A percentile compares a stretch with the other conserved stretches of the same genome.
These are phyloP conservation scores for Wickerhamiella australiensis DNA, from an alignment of 805 yeast species.

Conservation along the genomic window DNA sequence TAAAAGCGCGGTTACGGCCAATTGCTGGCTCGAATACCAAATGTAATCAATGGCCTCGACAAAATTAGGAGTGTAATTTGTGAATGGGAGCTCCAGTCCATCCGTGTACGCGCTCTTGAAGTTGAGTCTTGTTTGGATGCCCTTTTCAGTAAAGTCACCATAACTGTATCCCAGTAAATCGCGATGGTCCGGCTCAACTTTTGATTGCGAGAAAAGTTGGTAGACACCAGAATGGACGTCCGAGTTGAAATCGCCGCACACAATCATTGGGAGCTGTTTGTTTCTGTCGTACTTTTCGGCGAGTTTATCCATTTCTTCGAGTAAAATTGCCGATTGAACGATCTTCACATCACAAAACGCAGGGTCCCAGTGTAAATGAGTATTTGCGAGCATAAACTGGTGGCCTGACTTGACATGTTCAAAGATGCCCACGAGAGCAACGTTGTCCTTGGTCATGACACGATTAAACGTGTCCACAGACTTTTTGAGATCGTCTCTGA, in stretches of 20 bases:
- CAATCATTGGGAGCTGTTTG: constrained; percentile 52
- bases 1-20: constrained; percentile 72
- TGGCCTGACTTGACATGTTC: constrained; percentile 65
- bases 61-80: constrained; percentile 88
- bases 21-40: constrained; percentile 78
- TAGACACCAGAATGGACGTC: constrained; percentile 80
- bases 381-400: constrained; percentile 63
- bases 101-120: constrained; percentile 74
- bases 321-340: constrained; percentile 81
- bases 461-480: constrained; percentile 92
- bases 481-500: constrained; percentile 65
- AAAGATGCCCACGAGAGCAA: constrained; percentile 66
- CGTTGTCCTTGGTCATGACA: constrained; percentile 89
- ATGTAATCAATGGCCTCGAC: constrained; percentile 90
- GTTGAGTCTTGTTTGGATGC: constrained; percentile 69
- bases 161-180: constrained; percentile 82
- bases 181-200: constrained; percentile 53
- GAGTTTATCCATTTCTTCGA: constrained; percentile 72
- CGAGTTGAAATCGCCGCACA: constrained; percentile 95
- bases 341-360: constrained; percentile 91
- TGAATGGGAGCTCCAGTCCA: constrained; percentile 84
- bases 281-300: constrained; percentile 31
- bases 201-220: constrained; percentile 73
- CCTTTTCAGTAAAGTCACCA: constrained; percentile 82
- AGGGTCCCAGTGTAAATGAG: constrained; percentile 98